Percentiles rank a stretch among this genome's conserved stretches.
These are phyloP conservation scores for Lumnitzera racemosa DNA, from an alignment of 345 rosid species.

Conservation along the genomic window DNA sequence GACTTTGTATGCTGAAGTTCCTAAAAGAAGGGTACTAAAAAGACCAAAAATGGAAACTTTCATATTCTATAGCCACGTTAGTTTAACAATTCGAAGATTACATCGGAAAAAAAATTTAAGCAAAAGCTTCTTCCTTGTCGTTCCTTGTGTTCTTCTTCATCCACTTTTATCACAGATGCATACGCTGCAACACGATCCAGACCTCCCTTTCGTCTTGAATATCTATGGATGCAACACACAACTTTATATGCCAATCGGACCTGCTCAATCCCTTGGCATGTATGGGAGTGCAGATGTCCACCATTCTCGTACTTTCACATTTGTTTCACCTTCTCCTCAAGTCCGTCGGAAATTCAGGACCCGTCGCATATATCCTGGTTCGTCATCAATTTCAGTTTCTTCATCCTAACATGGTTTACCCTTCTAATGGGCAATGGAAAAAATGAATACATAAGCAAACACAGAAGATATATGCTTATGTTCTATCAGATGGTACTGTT, in stretches of 20 bases:
- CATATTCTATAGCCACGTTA: too few species aligned
- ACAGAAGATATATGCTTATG: not conserved
- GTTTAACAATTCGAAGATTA: too few species aligned
- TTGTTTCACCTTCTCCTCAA: conserved; percentile 69
- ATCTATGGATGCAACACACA: conserved; percentile 23
- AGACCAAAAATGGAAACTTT: too few species aligned
- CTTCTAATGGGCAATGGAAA: too few species aligned
- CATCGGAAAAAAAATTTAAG: too few species aligned
- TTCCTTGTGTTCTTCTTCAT: too few species aligned
- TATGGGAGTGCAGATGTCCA: conserved; percentile 50
- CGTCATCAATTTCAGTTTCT: not conserved
- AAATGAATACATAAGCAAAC: not conserved
- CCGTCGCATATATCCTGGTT: conserved; percentile 83
- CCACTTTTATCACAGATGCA: not conserved
- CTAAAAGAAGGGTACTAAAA: too few species aligned
- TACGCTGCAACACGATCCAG: not conserved
- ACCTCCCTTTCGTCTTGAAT: too few species aligned
- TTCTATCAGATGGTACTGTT: not conserved
- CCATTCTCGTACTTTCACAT: conserved; percentile 80
- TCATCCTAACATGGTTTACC: not conserved
- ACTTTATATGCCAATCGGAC: conserved; percentile 21
- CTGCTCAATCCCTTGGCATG: conserved; percentile 67
- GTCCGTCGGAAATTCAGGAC: conserved; percentile 71
- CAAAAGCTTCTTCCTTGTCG: too few species aligned
- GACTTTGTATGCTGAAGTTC: too few species aligned